Conservation (phyloP, 2,329 filamentous ascomycete species). For the Fusarium nematophilum region DNA sequence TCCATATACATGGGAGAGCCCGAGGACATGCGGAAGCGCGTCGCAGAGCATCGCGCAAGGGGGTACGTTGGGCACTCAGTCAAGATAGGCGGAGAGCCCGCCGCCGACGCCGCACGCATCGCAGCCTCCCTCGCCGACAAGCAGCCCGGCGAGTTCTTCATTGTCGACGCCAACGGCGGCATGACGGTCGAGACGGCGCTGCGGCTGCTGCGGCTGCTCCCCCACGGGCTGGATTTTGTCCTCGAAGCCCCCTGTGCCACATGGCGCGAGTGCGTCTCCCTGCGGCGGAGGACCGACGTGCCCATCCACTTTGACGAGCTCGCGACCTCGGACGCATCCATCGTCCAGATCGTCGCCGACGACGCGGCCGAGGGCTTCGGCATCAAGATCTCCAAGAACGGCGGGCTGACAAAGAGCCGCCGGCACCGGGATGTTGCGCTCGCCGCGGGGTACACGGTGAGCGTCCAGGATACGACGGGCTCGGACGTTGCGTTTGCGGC, state of each 20-base stretch:
- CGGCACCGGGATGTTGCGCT: slow-evolving; percentile 32
- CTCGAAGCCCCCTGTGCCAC: slow-evolving; percentile 35
- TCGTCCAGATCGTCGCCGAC: slow-evolving; percentile 28
- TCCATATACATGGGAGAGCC: slow-evolving; percentile 31
- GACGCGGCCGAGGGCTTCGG: slow-evolving; percentile 32
- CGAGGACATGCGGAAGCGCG: slow-evolving; percentile 28
- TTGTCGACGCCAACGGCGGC: slow-evolving; percentile 30
- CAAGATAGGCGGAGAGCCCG: slow-evolving; percentile 31
- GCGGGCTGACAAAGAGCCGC: slow-evolving; percentile 28
- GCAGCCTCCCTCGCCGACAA: slow-evolving; percentile 28
- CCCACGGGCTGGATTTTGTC: slow-evolving; percentile 31
- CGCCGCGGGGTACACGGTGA: slow-evolving; percentile 33
- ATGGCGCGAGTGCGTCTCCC: slow-evolving; percentile 24
- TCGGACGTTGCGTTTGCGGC: slow-evolving; percentile 34
- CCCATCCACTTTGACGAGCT: slow-evolving; percentile 35
- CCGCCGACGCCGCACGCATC: slow-evolving; percentile 24
- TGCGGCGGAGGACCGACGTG: slow-evolving; percentile 21
- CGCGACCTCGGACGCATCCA: slow-evolving; percentile 23
- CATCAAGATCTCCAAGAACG: slow-evolving; percentile 36
- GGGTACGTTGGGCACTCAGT: slow-evolving; percentile 30
- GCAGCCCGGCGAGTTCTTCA: slow-evolving; percentile 30
- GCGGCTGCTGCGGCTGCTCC: slow-evolving; percentile 31
- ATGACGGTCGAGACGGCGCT: slow-evolving; percentile 31
- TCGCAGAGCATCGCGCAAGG: slow-evolving; percentile 18
- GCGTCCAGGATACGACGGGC: slow-evolving; percentile 29